phyloP scores from a whole-genome alignment of 2,329 filamentous ascomycete genomes.

The Ceratocystis alfenasii region DNA sequence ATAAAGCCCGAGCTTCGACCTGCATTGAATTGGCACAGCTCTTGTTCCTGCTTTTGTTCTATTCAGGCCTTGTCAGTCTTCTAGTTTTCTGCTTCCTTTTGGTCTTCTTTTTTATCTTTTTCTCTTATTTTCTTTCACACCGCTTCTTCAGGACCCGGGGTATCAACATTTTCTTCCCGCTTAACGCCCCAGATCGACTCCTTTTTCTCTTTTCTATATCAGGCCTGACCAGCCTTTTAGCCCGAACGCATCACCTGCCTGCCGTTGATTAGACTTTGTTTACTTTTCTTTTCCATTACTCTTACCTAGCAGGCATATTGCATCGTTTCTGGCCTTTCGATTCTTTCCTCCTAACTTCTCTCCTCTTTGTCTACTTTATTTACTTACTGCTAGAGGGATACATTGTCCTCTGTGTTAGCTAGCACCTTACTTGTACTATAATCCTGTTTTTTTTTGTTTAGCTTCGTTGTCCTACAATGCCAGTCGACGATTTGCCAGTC shows the following conservation, averaged over 20 bases:
- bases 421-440: neutral
- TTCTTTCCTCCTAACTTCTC: neutral
- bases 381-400: neutral
- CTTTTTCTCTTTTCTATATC: constrained; percentile 11
- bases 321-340: neutral
- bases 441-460: constrained; percentile 3
- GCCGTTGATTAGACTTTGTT: neutral
- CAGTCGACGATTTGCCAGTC: constrained; percentile 15
- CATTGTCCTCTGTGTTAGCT: constrained; percentile 8
- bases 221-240: constrained; percentile 6
- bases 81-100: neutral
- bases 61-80: constrained; percentile 8
- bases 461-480: constrained; percentile 13
- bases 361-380: neutral
- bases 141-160: constrained; percentile 28
- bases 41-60: constrained; percentile 9
- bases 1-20: constrained; percentile 4
- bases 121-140: constrained; percentile 11
- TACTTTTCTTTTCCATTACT: neutral
- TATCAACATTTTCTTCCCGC: constrained; percentile 40
- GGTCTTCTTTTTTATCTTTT: neutral
- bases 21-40: constrained; percentile 9
- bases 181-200: constrained; percentile 13
- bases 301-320: neutral
- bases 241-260: neutral